phyloP scores from a whole-genome alignment of 2,329 filamentous ascomycete species.

The Cyphellophora attinorum region DNA sequence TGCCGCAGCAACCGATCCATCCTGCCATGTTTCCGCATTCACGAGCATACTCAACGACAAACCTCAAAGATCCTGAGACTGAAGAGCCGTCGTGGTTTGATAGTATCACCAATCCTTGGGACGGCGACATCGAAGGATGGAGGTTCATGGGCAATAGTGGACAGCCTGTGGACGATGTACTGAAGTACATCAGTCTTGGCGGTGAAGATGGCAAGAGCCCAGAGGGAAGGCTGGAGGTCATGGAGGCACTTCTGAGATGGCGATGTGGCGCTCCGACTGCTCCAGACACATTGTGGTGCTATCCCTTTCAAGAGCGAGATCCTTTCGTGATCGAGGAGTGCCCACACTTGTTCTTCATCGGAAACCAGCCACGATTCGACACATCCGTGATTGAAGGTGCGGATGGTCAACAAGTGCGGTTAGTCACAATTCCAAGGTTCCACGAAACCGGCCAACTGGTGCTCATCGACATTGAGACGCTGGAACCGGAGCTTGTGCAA shows the following conservation, averaged over 20 bases:
- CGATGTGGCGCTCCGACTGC: slow-evolving; percentile 84
- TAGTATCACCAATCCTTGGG: slow-evolving; percentile 84
- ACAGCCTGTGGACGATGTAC: slow-evolving; percentile 88
- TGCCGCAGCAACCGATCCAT: slow-evolving; percentile 90
- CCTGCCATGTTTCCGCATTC: slow-evolving; percentile 78
- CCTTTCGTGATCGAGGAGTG: slow-evolving; percentile 78
- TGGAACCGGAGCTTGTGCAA: slow-evolving; percentile 66
- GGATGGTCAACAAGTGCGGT: slow-evolving; percentile 60
- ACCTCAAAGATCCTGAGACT: slow-evolving; percentile 25
- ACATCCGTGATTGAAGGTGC: slow-evolving; percentile 56
- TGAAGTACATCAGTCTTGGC: slow-evolving; percentile 68
- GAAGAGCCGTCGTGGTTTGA: slow-evolving; percentile 67
- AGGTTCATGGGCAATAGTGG: slow-evolving; percentile 76
- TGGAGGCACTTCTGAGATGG: slow-evolving; percentile 93
- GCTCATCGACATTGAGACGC: slow-evolving; percentile 73
- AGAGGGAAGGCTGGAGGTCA: slow-evolving; percentile 64
- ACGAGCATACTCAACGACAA: slow-evolving; percentile 53
- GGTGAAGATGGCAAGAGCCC: slow-evolving; percentile 19
- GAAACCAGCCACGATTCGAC: slow-evolving; percentile 71
- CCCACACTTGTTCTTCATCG: slow-evolving; percentile 85
- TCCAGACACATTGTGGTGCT: slow-evolving; percentile 94
- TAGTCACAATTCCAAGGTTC: slow-evolving; percentile 81
- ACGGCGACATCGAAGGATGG: slow-evolving; percentile 84
- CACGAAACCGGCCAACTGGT: slow-evolving; percentile 68
- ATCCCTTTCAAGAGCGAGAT: slow-evolving; percentile 90